phyloP scores from a whole-genome alignment of 768 basidiomycete species.

The Leucocoprinus birnbaumii region DNA sequence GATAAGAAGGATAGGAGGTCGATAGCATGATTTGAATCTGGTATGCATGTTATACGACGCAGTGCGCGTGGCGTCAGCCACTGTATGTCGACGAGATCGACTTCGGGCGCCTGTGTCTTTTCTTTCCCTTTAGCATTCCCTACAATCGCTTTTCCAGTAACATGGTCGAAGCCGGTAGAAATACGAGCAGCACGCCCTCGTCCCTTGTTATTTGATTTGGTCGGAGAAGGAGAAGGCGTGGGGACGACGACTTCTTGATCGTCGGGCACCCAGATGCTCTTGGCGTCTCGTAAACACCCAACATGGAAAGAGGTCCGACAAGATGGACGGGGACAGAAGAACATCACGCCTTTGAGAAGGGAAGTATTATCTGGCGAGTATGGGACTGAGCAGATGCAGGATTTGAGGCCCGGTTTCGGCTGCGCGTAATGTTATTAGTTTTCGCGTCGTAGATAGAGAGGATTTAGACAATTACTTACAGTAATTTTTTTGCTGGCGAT shows the following conservation, averaged over 20 bases:
- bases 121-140: neutral
- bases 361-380: conserved; percentile 41
- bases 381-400: conserved; percentile 44
- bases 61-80: conserved; percentile 17
- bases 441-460: neutral
- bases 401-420: conserved; percentile 36
- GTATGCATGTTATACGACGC: conserved; percentile 34
- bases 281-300: conserved; percentile 34
- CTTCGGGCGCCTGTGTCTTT: neutral
- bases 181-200: too few relatives aligned
- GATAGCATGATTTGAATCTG: conserved; percentile 27
- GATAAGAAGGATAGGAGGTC: conserved; percentile 20
- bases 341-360: conserved; percentile 31
- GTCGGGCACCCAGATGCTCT: conserved; percentile 12
- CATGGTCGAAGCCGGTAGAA: too few relatives aligned
- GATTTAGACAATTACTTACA: conserved; percentile 29
- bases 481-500: conserved; percentile 27
- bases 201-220: conserved; percentile 6
- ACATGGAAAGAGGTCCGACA: conserved; percentile 51
- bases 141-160: neutral
- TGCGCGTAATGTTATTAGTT: conserved; percentile 15
- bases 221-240: neutral
- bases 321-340: conserved; percentile 52
- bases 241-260: conserved; percentile 16
- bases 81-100: neutral